These are phyloP conservation scores for Jatropha podagrica DNA, from an alignment of 441 rosid species.

Conservation along the genomic window DNA sequence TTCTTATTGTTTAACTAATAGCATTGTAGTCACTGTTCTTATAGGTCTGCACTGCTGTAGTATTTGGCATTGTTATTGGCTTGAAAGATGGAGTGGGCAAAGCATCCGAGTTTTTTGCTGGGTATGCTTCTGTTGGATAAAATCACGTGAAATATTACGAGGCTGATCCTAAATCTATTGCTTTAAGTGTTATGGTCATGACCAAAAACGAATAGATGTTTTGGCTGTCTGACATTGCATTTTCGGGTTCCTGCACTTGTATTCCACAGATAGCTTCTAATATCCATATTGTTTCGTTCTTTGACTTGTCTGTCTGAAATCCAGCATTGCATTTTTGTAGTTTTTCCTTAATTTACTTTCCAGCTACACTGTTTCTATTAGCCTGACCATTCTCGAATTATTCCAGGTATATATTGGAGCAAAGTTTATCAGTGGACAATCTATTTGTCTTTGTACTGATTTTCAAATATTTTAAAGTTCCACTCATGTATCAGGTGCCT, in stretches of 20 bases:
- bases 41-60: slow-evolving; percentile 74
- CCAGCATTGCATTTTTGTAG: background rate
- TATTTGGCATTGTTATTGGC: slow-evolving; percentile 79
- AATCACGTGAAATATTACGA: background rate
- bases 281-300: background rate
- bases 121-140: slow-evolving; percentile 40
- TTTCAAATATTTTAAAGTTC: slow-evolving; percentile 94
- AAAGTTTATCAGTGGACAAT: slow-evolving; percentile 96
- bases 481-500: slow-evolving; percentile 75
- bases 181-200: background rate
- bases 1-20: slow-evolving; percentile 15
- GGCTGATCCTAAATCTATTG: background rate
- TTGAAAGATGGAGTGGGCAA: slow-evolving; percentile 73
- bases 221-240: background rate
- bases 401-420: slow-evolving; percentile 90
- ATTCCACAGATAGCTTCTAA: background rate
- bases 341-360: background rate
- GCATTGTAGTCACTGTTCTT: slow-evolving; percentile 23
- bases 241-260: background rate
- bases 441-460: slow-evolving; percentile 86
- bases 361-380: background rate
- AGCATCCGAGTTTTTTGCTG: slow-evolving; percentile 91
- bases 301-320: slow-evolving; percentile 5
- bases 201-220: background rate
- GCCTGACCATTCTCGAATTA: slow-evolving; percentile 14